Conservation (phyloP, 768 basidiomycete species). For the Lentinula raphanica region DNA sequence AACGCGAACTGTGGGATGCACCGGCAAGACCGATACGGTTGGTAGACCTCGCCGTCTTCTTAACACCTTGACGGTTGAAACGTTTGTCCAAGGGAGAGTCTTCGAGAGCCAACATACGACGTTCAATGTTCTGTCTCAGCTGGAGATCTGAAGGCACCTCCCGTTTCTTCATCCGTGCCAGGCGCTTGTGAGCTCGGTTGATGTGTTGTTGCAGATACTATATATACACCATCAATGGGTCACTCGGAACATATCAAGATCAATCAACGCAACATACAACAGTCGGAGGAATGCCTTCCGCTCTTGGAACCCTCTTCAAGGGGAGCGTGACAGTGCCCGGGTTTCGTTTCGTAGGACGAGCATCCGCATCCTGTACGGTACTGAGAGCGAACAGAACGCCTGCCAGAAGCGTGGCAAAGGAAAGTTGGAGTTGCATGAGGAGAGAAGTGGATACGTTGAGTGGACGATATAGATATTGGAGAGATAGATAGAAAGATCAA, state of each 20-base stretch:
- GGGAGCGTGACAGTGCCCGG: constrained; percentile 37
- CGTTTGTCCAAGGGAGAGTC: constrained; percentile 21
- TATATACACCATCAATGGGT: constrained; percentile 1
- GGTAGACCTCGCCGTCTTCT: constrained; percentile 8
- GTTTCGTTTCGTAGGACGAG: constrained; percentile 34
- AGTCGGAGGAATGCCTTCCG: constrained; percentile 26
- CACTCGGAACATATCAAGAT: background rate
- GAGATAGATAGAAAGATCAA: constrained; percentile 17
- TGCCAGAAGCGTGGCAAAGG: constrained; percentile 48
- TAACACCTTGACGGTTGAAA: constrained; percentile 7
- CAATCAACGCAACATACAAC: constrained; percentile 26
- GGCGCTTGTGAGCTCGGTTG: constrained; percentile 58
- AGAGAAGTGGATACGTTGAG: constrained; percentile 14
- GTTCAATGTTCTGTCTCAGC: constrained; percentile 42
- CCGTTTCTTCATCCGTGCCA: constrained; percentile 65
- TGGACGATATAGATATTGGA: constrained; percentile 14
- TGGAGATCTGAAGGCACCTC: constrained; percentile 42
- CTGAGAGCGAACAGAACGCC: constrained; percentile 39
- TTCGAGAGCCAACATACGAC: constrained; percentile 40
- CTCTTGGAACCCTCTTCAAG: constrained; percentile 32
- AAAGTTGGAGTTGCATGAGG: constrained; percentile 52
- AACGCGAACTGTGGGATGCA: constrained; percentile 10
- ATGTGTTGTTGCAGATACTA: constrained; percentile 68
- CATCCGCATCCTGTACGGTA: constrained; percentile 33
- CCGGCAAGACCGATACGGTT: constrained; percentile 26